Evolutionary conservation across 768 basidiomycete species (phyloP).

Genomic region (Lactarius vividus): DNA sequence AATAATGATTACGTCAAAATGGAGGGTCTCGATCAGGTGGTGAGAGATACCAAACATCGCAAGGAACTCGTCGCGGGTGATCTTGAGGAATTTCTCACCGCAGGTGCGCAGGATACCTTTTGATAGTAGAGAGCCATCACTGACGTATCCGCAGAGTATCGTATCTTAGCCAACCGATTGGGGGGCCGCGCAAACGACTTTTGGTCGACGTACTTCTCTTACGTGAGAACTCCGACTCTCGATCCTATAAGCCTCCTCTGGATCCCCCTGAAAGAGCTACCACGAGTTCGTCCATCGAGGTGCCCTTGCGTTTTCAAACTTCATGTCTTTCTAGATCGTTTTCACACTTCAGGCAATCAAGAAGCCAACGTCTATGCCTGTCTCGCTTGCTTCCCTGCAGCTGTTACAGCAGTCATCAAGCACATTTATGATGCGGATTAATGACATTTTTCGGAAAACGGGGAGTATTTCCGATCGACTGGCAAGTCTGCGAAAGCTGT

Average conservation of each 20-base stretch:
- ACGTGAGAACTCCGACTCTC: neutral
- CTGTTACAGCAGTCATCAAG: constrained; percentile 53
- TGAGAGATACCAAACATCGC: constrained; percentile 52
- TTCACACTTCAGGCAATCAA: constrained; percentile 28
- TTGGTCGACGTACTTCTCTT: constrained; percentile 1
- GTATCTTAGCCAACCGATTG: constrained; percentile 19
- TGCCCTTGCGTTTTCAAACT: neutral
- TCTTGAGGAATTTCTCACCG: constrained; percentile 32
- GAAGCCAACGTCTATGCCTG: constrained; percentile 26
- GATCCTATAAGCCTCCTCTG: constrained; percentile 7
- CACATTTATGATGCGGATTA: constrained; percentile 49
- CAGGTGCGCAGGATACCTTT: constrained; percentile 42
- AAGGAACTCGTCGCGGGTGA: constrained; percentile 74
- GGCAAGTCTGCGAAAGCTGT: constrained; percentile 54
- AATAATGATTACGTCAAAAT: constrained; percentile 58
- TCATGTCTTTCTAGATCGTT: constrained; percentile 17
- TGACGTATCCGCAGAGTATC: constrained; percentile 11
- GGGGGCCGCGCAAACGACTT: constrained; percentile 22
- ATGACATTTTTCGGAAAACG: constrained; percentile 50
- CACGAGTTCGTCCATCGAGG: constrained; percentile 13
- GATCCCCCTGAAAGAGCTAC: constrained; percentile 18
- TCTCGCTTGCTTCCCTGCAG: constrained; percentile 37
- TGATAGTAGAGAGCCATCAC: neutral
- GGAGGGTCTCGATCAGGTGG: constrained; percentile 62
- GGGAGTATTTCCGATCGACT: constrained; percentile 55